Evolutionary conservation across 176 grass and related monocot species (phyloP), one percentile per base, ranked within the genome.

Genomic region (Oryza nivara): DNA sequence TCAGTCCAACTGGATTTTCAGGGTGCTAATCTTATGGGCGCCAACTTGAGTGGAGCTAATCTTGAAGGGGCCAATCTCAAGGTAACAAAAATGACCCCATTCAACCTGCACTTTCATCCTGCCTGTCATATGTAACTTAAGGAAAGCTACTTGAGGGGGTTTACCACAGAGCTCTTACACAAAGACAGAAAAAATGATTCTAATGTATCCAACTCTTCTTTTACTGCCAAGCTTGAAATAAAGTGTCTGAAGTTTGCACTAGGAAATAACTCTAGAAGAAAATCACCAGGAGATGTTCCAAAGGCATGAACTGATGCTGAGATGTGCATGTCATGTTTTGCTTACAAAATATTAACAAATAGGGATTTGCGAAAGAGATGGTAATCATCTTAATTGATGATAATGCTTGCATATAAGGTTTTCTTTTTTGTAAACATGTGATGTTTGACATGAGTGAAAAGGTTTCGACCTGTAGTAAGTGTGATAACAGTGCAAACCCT

Each of bases 11-110:
- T 47, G 82, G 17, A 78, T 86, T 93, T 93, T 86, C 82, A 98
- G 95, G 89, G 80, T 90, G 91, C 92, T 56, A 88, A 98, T 9
- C 89, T 98, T 78, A 83, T 46, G 51, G 80, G 34, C 85, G 93
- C 92, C 30, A 88, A 93, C 35, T 85, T 97, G 34, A 88, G 67
- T 84, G 91, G 80, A 79, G 95, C 95, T 86, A 95, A 97, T 78
- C 88, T 97, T 78, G 95, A 98, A 98, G 95, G 91, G 67, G 95
- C 92, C 15, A 98, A 98, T 93, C 92, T 98, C 34, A 98, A 95
- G 92, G 95, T 98, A 93, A 11, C 7, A 82, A 81, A 68, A 47
- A 68, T 26, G 81, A 70, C 16, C 49, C 66, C 23, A 52, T 71
- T 20, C 52, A 43, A 74, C 58, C 54, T 88, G 13, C 77, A 2